Conservation (phyloP, 352 stramenopile species). For the Phytophthora sp. region DNA sequence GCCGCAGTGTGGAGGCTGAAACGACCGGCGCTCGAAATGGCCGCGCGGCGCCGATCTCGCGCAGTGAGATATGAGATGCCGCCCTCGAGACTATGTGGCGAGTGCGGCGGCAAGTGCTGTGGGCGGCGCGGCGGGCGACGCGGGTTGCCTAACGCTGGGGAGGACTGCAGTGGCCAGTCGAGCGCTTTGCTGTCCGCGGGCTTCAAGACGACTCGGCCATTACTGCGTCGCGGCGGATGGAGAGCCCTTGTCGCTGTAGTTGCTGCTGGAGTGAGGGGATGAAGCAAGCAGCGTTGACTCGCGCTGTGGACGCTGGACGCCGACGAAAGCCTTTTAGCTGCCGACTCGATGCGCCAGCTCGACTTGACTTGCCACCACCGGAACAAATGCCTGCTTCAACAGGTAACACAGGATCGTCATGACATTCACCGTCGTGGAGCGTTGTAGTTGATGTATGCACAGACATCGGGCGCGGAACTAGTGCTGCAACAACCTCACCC, state of each 20-base stretch:
- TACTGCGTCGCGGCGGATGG: too few relatives aligned
- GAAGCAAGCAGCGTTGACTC: too few relatives aligned
- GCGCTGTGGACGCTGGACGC: neutral
- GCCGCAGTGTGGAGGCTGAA: slow-evolving; percentile 17
- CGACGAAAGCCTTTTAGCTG: neutral
- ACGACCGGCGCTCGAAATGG: slow-evolving; percentile 10
- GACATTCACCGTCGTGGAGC: too few relatives aligned
- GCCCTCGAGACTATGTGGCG: neutral
- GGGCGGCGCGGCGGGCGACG: neutral
- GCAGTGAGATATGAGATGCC: neutral
- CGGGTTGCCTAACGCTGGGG: neutral
- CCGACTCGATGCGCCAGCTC: neutral
- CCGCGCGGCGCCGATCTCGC: neutral
- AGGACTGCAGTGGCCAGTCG: neutral
- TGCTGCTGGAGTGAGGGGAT: too few relatives aligned
- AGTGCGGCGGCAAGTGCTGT: neutral
- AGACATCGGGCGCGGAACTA: too few relatives aligned
- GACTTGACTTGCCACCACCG: neutral
- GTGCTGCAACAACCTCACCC: too few relatives aligned
- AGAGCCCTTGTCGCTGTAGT: too few relatives aligned
- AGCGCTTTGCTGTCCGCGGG: neutral
- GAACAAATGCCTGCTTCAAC: neutral
- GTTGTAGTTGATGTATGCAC: too few relatives aligned
- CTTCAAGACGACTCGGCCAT: too few relatives aligned
- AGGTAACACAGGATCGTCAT: too few relatives aligned